phyloP scores from a whole-genome alignment of 345 rosid genomes.

The Eucalyptus brandiana region DNA sequence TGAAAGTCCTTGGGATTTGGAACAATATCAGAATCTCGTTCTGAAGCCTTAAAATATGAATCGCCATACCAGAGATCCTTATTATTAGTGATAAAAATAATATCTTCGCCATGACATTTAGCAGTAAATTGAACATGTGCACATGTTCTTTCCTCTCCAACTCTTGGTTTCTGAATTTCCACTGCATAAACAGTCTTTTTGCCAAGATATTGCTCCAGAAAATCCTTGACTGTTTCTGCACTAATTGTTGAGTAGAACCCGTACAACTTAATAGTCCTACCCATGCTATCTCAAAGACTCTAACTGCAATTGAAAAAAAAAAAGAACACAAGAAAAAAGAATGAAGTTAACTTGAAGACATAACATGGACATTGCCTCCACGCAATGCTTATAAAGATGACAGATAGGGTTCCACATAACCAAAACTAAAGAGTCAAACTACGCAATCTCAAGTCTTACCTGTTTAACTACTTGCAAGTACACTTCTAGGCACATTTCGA shows the following conservation, averaged over 20 bases:
- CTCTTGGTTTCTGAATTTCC: not conserved
- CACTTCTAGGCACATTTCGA: not conserved
- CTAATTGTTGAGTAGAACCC: not conserved
- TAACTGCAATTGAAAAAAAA: not conserved
- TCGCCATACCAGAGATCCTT: not conserved
- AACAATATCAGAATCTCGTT: not conserved
- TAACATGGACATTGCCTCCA: not conserved
- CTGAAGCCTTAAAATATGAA: slow-evolving; percentile 3
- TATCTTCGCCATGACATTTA: not conserved
- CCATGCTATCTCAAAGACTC: not conserved
- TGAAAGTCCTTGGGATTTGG: not conserved
- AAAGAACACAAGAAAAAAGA: not conserved
- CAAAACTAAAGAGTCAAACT: not conserved
- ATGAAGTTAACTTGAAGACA: not conserved
- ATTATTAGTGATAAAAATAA: not conserved
- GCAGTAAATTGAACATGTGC: slow-evolving; percentile 12
- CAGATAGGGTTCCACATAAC: not conserved
- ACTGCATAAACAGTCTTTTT: not conserved
- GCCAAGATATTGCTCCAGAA: not conserved
- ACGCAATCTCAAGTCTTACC: not conserved
- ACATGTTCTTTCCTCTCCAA: not conserved
- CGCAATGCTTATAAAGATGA: not conserved
- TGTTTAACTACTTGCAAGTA: not conserved
- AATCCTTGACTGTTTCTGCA: not conserved
- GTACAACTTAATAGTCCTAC: not conserved